Evolutionary conservation across 768 basidiomycete genomes (phyloP), one percentile per base, ranked within the genome.

Genomic region (Mycena maculata): DNA sequence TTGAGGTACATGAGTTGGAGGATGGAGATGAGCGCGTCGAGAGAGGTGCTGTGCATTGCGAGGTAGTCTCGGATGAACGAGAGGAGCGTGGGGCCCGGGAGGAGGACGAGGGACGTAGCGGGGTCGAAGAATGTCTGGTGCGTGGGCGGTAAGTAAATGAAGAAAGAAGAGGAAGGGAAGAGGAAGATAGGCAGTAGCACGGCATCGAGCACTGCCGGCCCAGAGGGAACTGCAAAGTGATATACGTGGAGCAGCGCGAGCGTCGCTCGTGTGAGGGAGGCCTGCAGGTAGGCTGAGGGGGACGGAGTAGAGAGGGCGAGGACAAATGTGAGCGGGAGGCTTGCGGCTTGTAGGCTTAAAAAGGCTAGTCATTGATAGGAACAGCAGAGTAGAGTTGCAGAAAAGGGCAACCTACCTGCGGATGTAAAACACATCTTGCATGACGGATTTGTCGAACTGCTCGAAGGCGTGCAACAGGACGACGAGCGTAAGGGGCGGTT

Each of bases 381-480:
- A n/a, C n/a, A n/a, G n/a, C n/a, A n/a, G n/a, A n/a, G 7, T 4
- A 48, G 25, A 38, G 1, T 15, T 31, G 22, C 9, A 44, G 41
- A n/a, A n/a, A 15, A 31, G 15, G 52, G 74, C 31, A n/a, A n/a
- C n/a, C 16, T 67, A 89, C 92, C 90, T 92, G 81, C 86, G 91
- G 38, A 93, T 88, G 58, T 90, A 84, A 44, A 93, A 86, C 20
- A 93, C 72, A 71, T 94, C 92, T 71, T 90, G 87, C 52, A 94
- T 75, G 3, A 93, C 83, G 2, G 68, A 59, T 0, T 86, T 77
- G 60, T 92, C 91, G 53, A 92, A 86, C 72, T 89, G 87, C 72
- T 94, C 92, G 68, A 94, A 92, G 61, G 92, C 89, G 61, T 92
- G 91, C 23, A 94, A 72, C 15, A 93, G 72, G 11, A 91, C 80